Conservation (phyloP, 768 basidiomycete genomes). For the Tylopilus felleus region DNA sequence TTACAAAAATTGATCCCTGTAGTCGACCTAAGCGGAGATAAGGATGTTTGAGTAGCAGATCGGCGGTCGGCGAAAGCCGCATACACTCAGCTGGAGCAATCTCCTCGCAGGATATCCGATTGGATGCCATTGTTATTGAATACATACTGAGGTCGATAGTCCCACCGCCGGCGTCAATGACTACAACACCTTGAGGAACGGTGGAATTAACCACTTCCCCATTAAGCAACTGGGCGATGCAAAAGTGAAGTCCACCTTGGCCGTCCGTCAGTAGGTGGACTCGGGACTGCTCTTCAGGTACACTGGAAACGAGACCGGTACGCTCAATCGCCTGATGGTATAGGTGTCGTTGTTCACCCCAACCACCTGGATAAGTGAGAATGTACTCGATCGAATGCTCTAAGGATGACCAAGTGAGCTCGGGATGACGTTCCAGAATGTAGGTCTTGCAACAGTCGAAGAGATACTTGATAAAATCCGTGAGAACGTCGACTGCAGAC, state of each 20-base stretch:
- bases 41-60: neutral
- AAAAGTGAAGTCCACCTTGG: neutral
- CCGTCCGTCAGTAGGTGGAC: neutral
- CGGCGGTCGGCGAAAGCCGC: neutral
- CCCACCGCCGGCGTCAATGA: neutral
- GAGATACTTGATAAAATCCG: neutral
- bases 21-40: neutral
- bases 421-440: constrained; percentile 14
- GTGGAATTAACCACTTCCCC: neutral
- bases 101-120: neutral
- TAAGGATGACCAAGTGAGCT: constrained; percentile 12
- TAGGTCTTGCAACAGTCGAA: constrained; percentile 10
- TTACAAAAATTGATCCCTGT: neutral
- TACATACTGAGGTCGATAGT: neutral
- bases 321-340: constrained; percentile 18
- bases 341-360: constrained; percentile 16
- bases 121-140: neutral
- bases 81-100: neutral
- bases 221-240: neutral
- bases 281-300: neutral
- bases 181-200: neutral
- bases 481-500: neutral
- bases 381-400: constrained; percentile 18
- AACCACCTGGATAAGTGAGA: constrained; percentile 28
- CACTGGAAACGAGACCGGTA: constrained; percentile 2